Base-by-base conservation (phyloP, 2,329 filamentous ascomycete genomes). In the Pyrenochaeta sp. region DNA sequence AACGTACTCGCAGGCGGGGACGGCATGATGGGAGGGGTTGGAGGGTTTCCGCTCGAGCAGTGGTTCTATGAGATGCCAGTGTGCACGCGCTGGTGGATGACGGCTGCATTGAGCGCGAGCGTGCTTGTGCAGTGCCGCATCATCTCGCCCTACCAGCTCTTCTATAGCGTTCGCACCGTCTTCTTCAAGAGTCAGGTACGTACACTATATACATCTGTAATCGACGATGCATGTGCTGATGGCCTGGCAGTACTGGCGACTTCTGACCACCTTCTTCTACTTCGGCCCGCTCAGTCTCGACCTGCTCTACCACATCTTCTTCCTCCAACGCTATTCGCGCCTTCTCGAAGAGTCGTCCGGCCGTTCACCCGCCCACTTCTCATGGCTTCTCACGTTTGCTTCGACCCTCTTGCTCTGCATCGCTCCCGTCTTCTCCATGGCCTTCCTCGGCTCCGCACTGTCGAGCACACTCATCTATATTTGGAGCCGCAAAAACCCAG, bases 1-100 rank as follows among this genome's bases (percentile, higher is more conserved):
- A 80, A 80, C 39, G 77, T 81, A 50, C 76, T 80, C 37, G 67
- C 67, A 45, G 79, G 75, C 61, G 77, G 73, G 48, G 80, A 79
- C 56, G 78, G 76, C 58, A 70, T 81, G 56, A 81, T 81, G 62
- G 68, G 68, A 54, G 84, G 86, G 65, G 83, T 96, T 71, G 68
- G 68, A 54, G 84, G 86, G 62, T 84, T 97, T 72, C 95, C 94
- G 42, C 85, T 99, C 7, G 95, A 98, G 79, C 90, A 94, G 68
- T 99, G 95, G 95, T 98, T 97, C 79, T 97, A 92, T 85, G 95
- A 99, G 78, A 97, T 97, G 91, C 95, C 95, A 3, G 88, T 95
- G 27, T 96, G 93, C 79, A 99, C 95, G 37, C 85, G 95, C 61
- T 96, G 91, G 90, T 99, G 95, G 95, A 98, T 95, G 24, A 93